Conservation (phyloP, 805 yeast species). For the Pichia pseudocactophila region DNA sequence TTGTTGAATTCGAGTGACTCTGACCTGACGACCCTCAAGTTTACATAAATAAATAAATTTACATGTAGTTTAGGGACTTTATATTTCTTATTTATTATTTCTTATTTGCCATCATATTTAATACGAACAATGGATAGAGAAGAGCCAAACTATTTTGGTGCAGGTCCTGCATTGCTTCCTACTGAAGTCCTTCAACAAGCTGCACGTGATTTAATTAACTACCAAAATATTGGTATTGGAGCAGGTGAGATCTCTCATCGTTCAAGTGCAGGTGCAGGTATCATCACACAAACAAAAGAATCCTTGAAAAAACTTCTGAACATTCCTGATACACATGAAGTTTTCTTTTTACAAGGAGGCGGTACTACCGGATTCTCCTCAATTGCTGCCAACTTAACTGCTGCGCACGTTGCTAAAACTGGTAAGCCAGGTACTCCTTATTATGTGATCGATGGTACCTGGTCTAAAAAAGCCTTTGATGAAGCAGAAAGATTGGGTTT, state of each 20-base stretch:
- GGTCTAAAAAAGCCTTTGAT: conserved; percentile 84
- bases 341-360: conserved; percentile 94
- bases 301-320: conserved; percentile 54
- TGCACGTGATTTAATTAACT: conserved; percentile 71
- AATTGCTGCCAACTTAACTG: conserved; percentile 71
- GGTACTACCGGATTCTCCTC: conserved; percentile 95
- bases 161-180: conserved; percentile 97
- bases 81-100: too few species aligned
- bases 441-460: conserved; percentile 83
- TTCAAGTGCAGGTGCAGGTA: conserved; percentile 67
- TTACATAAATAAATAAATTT: too few species aligned
- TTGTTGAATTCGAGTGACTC: too few species aligned
- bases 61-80: too few species aligned
- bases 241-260: conserved; percentile 96
- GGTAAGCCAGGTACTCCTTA: conserved; percentile 76
- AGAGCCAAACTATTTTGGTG: conserved; percentile 83
- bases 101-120: too few species aligned
- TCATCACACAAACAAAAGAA: conserved; percentile 68
- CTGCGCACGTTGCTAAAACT: conserved; percentile 53
- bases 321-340: conserved; percentile 90
- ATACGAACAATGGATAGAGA: conserved; percentile 44
- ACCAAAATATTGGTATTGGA: conserved; percentile 66
- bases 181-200: conserved; percentile 79
- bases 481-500: conserved; percentile 83
- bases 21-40: neutral